A percentile compares a stretch with the other conserved stretches of the same genome.
These are phyloP conservation scores for Astrephomene gubernaculifera DNA, from an alignment of 139 green algal species.

Conservation along the genomic window DNA sequence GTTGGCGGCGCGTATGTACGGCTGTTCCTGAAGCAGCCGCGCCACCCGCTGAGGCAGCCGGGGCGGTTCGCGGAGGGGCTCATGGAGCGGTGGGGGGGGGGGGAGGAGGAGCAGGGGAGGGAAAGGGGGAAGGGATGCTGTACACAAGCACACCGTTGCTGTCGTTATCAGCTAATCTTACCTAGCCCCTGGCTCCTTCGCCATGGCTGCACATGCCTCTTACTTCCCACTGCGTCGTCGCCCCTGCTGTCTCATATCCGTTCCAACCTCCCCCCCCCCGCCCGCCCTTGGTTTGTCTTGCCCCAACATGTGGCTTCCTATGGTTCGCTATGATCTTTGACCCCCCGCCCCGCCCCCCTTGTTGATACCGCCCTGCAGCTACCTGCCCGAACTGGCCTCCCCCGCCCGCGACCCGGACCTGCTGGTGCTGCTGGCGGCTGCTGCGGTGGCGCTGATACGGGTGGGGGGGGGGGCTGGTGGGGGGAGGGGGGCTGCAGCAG, in stretches of 20 bases:
- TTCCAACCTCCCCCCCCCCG: too few species aligned
- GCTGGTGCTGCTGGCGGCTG: conserved; percentile 76
- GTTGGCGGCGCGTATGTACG: conserved; percentile 93
- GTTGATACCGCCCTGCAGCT: conserved; percentile 1
- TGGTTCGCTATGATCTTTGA: too few species aligned
- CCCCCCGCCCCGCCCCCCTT: too few species aligned
- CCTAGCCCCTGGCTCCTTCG: too few species aligned
- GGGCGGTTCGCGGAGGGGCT: conserved; percentile 82
- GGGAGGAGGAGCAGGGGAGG: background rate
- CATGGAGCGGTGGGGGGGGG: conserved; percentile 60
- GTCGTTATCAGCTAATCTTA: too few species aligned
- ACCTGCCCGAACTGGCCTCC: conserved; percentile 34
- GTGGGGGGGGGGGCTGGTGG: background rate
- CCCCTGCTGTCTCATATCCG: too few species aligned
- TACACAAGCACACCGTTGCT: too few species aligned
- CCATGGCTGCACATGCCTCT: too few species aligned
- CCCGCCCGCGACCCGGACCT: conserved; percentile 10
- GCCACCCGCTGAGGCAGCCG: conserved; percentile 79
- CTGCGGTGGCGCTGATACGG: conserved; percentile 75
- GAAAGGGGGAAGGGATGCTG: conserved; percentile 47
- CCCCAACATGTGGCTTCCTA: too few species aligned
- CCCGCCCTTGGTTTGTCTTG: too few species aligned
- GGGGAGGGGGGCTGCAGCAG: background rate
- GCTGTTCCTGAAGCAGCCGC: conserved; percentile 90
- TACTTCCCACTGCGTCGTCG: too few species aligned